Evolutionary conservation across 164 flowering plant genomes (phyloP), one percentile per base, ranked within the genome.

Genomic region (Sextonia rubra): DNA sequence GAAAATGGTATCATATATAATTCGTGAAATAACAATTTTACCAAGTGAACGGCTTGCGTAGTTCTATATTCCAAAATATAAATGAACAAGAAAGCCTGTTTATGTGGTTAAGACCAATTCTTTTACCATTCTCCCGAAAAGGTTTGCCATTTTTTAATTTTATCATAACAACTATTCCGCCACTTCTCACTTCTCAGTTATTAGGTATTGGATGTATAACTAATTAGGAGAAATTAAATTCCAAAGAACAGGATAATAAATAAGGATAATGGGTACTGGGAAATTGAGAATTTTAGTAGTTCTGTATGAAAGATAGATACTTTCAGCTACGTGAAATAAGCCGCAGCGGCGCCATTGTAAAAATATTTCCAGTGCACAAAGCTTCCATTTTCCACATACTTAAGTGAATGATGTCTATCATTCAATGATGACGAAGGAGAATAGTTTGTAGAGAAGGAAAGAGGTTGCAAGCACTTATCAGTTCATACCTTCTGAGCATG

Each of bases 401-500:
- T 32, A 27, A 64, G 67, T 12, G 44, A 7, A 64, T 58, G 5
- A 5, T 20, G 18, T 17, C 62, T 20, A n/a, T 30, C 30, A 62
- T 17, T 47, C 56, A 29, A 62, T 61, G 62, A 75, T 70, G 61
- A 47, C 27, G 70, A 26, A 64, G 17, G n/a, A 64, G 47, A 8
- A 29, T 12, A 24, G 26, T 26, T 14, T 30, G 9, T 52, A 27
- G 6, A 18, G 68, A 64, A 23, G 26, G 17, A 61, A 61, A 61
- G 22, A 30, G 1, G 12, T 64, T 17, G 65, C 65, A 62, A 52
- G 58, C 58, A 52, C 4, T 61, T 64, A 25, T 49, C n/a, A 23
- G 55, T 49, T 23, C 70, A 32, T 79, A 92, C 99, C 98, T 87
- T 93, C 98, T 49, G 99, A 96, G 82, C 97, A 91, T 15, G 99